Percentiles rank a stretch among this genome's conserved stretches.
phyloP scores from a whole-genome alignment of 768 basidiomycete species.

The Boletus subcaerulescens region DNA sequence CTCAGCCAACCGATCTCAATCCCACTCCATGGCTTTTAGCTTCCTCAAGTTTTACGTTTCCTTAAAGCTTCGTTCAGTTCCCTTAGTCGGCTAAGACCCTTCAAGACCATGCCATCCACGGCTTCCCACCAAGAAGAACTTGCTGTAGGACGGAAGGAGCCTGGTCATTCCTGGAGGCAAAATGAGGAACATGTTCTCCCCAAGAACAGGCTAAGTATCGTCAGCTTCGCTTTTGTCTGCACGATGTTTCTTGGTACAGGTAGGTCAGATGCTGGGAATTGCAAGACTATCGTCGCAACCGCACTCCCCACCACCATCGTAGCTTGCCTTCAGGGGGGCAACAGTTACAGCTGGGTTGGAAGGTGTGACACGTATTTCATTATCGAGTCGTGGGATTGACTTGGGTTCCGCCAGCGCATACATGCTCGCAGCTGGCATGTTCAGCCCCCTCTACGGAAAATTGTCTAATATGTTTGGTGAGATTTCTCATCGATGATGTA shows the following conservation, averaged over 20 bases:
- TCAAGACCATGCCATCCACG: neutral
- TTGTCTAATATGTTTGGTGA: constrained; percentile 54
- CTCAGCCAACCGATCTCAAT: too few species aligned
- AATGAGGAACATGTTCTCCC: constrained; percentile 52
- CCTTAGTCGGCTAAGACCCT: neutral
- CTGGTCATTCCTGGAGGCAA: constrained; percentile 50
- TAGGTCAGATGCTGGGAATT: constrained; percentile 18
- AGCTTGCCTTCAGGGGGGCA: constrained; percentile 56
- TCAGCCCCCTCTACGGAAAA: constrained; percentile 75
- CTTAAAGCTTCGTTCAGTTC: neutral
- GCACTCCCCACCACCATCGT: constrained; percentile 74
- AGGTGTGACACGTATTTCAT: neutral
- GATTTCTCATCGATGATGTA: neutral
- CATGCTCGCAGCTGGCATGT: constrained; percentile 61
- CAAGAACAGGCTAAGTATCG: constrained; percentile 14
- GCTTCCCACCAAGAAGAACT: neutral
- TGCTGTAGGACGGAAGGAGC: constrained; percentile 8
- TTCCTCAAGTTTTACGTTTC: too few species aligned
- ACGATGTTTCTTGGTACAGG: constrained; percentile 44
- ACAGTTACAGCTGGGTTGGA: constrained; percentile 69
- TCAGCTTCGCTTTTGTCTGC: constrained; percentile 24
- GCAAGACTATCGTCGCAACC: constrained; percentile 61
- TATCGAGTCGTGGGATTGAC: neutral
- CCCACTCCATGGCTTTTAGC: too few species aligned
- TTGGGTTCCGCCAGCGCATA: constrained; percentile 50